phyloP scores from a whole-genome alignment of 2,329 filamentous ascomycete genomes.

The Coleophoma crateriformis region DNA sequence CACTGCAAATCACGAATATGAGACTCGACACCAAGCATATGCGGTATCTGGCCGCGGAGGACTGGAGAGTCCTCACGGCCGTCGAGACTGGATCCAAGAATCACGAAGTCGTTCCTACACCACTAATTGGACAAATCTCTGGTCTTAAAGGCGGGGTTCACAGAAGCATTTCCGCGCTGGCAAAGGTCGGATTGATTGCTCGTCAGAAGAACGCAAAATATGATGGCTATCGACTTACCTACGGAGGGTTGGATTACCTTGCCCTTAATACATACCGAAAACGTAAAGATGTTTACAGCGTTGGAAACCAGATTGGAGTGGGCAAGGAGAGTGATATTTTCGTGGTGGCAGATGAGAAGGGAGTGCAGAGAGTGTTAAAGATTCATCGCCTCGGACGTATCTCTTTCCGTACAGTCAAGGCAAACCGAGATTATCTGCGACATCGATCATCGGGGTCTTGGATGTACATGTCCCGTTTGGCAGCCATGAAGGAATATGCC shows the following conservation, averaged over 20 bases:
- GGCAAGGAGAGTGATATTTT: slow-evolving; percentile 98
- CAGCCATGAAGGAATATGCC: slow-evolving; percentile 88
- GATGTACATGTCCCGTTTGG: slow-evolving; percentile 96
- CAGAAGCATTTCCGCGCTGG: slow-evolving; percentile 81
- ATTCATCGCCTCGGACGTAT: slow-evolving; percentile 94
- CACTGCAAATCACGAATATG: slow-evolving; percentile 47
- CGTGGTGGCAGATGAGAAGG: slow-evolving; percentile 77
- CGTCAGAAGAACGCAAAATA: slow-evolving; percentile 95
- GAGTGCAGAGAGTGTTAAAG: slow-evolving; percentile 79
- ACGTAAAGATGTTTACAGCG: slow-evolving; percentile 76
- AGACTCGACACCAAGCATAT: slow-evolving; percentile 92
- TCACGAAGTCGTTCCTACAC: slow-evolving; percentile 92
- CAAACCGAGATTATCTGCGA: slow-evolving; percentile 90
- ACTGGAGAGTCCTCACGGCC: slow-evolving; percentile 91
- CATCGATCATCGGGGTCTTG: slow-evolving; percentile 77
- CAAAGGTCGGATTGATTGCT: slow-evolving; percentile 87
- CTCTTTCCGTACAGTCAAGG: slow-evolving; percentile 93
- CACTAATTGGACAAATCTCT: slow-evolving; percentile 78
- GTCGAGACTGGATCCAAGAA: slow-evolving; percentile 93
- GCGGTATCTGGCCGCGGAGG: slow-evolving; percentile 85
- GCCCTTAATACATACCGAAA: slow-evolving; percentile 85
- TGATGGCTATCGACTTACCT: slow-evolving; percentile 93
- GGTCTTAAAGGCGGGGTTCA: slow-evolving; percentile 80
- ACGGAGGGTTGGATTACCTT: slow-evolving; percentile 96
- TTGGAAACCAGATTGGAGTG: slow-evolving; percentile 90